Evolutionary conservation across 768 basidiomycete species (phyloP), one percentile per base, ranked within the genome.

Genomic region (Hemileccinum impolitum): DNA sequence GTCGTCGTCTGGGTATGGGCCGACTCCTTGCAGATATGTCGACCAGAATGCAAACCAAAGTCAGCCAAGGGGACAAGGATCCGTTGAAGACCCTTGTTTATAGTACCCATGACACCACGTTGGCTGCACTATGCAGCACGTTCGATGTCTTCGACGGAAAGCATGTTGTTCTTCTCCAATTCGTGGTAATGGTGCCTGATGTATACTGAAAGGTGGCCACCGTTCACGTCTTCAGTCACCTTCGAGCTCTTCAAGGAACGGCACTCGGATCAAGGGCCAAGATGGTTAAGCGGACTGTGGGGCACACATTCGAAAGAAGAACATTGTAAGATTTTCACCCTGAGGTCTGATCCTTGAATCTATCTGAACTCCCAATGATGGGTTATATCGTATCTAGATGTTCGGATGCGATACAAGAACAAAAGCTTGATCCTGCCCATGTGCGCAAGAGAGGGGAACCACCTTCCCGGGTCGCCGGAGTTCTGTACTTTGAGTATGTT

Each of bases 381-480:
- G n/a, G 28, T 18, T 1, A 13, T 21, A 12, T 30, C 31, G 13
- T 19, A 42, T 50, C 35, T 52, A 85, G 84, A 76, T 58, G 72
- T 90, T 39, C 80, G 88, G n/a, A 80, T 87, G 77, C 78, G 87
- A 21, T 87, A 89, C 59, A 83, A 87, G 67, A 87, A 87, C 69
- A 73, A 74, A 50, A 78, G 77, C 56, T 66, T 89, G 69, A 43
- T 69, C 3, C 69, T 90, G 6, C 87, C 88, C 0, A 50, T 81
- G 13, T 90, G 88, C 54, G 79, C 82, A 2, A 76, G 75, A 6
- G 71, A 77, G 39, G 85, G 84, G 5, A 77, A 86, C 47, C 88
- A 90, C 58, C 68, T 87, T 7, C 70, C 78, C 3, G 86, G 85
- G 2, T 74, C 73, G 11, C 88, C 87, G 0, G 87, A 89, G 60